Evolutionary conservation across 1,284 basidiomycete genomes (phyloP).

Genomic region (Dichomitus squalens): DNA sequence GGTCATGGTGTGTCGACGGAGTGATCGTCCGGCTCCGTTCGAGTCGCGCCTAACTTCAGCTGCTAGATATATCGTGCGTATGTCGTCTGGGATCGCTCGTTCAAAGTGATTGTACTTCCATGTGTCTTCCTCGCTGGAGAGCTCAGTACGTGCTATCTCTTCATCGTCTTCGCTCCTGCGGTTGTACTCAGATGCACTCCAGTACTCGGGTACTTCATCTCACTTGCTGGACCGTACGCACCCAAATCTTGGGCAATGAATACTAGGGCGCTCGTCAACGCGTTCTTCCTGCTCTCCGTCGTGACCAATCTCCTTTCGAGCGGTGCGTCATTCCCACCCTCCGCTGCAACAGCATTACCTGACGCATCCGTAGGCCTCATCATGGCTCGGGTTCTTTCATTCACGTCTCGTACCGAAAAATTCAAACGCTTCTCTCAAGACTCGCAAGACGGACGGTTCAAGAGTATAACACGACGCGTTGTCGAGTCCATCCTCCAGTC

Average conservation of each 20-base stretch:
- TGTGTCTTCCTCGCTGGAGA: slow-evolving; percentile 2
- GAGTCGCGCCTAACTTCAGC: neutral
- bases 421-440: neutral
- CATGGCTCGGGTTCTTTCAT: slow-evolving; percentile 7
- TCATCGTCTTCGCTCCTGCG: neutral
- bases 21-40: neutral
- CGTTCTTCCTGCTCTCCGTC: slow-evolving; percentile 14
- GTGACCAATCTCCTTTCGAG: slow-evolving; percentile 14
- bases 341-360: neutral
- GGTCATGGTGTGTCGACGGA: slow-evolving; percentile 6
- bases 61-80: slow-evolving; percentile 10
- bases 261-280: neutral
- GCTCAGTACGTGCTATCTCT: neutral
- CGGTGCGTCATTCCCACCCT: neutral
- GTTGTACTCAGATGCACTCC: neutral
- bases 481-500: slow-evolving; percentile 24
- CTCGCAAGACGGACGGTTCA: neutral
- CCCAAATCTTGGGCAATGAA: neutral
- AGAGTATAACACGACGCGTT: slow-evolving; percentile 11
- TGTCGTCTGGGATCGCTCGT: slow-evolving; percentile 13
- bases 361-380: slow-evolving; percentile 4
- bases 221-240: neutral
- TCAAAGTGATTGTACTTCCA: slow-evolving; percentile 1
- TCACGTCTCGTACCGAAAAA: neutral
- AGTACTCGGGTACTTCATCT: neutral